Conservation (phyloP, 2,329 filamentous ascomycete genomes). For the Pseudogymnoascus sp. region DNA sequence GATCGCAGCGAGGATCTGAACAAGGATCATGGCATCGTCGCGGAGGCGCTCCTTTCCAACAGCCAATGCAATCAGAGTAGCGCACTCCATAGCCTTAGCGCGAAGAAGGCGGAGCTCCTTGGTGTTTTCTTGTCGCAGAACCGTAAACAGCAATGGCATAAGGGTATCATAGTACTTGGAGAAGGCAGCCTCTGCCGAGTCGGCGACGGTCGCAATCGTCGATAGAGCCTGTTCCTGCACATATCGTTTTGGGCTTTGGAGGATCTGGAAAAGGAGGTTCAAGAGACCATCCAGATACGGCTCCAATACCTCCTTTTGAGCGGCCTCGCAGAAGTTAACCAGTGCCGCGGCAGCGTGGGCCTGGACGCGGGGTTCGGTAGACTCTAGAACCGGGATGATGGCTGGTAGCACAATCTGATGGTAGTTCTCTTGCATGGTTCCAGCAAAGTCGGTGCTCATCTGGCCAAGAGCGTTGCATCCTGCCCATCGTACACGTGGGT, state of each 20-base stretch:
- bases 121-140: conserved; percentile 79
- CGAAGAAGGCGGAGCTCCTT: conserved; percentile 87
- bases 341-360: conserved; percentile 95
- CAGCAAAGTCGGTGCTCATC: conserved; percentile 99
- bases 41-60: conserved; percentile 92
- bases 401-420: conserved; percentile 79
- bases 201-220: conserved; percentile 97
- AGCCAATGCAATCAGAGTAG: conserved; percentile 87
- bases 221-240: conserved; percentile 97
- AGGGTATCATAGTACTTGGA: conserved; percentile 90
- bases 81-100: conserved; percentile 98
- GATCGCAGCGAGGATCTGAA: conserved; percentile 78
- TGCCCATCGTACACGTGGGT: conserved; percentile 92
- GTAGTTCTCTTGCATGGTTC: conserved; percentile 95
- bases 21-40: conserved; percentile 75
- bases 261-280: conserved; percentile 73
- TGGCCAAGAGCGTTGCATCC: conserved; percentile 98
- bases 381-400: conserved; percentile 86
- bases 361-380: conserved; percentile 86
- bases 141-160: conserved; percentile 89
- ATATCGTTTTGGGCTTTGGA: conserved; percentile 88
- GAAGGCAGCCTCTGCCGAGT: conserved; percentile 92
- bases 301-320: conserved; percentile 83
- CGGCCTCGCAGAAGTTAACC: conserved; percentile 98
- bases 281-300: conserved; percentile 88